Evolutionary conservation across 306 rosid genomes (phyloP).

Genomic region (Vachellia collinsii): DNA sequence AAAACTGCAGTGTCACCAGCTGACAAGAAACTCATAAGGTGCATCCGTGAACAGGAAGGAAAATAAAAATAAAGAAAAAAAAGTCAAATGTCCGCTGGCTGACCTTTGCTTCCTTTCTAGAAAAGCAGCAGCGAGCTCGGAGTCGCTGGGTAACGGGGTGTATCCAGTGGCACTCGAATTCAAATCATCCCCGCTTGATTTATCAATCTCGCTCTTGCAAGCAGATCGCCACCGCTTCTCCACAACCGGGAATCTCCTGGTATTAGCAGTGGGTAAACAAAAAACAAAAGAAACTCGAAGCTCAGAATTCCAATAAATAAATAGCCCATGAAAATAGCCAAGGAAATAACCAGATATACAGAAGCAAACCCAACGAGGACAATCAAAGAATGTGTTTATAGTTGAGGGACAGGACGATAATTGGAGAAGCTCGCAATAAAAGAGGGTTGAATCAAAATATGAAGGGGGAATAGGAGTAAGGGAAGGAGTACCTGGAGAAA

Average conservation of each 20-base stretch:
- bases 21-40: neutral
- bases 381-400: neutral
- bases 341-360: neutral
- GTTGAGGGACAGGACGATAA: neutral
- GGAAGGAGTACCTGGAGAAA: conserved; percentile 67
- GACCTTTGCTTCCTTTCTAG: conserved; percentile 68
- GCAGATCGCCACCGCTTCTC: conserved; percentile 88
- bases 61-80: neutral
- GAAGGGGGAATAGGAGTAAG: neutral
- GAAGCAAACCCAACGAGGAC: neutral
- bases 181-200: conserved; percentile 33
- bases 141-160: conserved; percentile 60
- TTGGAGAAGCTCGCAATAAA: neutral
- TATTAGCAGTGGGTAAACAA: neutral
- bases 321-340: neutral
- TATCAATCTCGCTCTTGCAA: conserved; percentile 47
- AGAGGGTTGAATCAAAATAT: neutral
- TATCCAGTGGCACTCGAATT: conserved; percentile 32
- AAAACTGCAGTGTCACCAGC: conserved; percentile 19
- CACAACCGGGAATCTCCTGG: conserved; percentile 90
- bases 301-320: neutral
- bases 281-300: neutral
- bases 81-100: neutral
- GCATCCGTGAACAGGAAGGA: neutral
- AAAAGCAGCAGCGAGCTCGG: conserved; percentile 73